Base-by-base conservation (phyloP, 2,329 filamentous ascomycete genomes). In the Thielaviopsis punctulata region DNA sequence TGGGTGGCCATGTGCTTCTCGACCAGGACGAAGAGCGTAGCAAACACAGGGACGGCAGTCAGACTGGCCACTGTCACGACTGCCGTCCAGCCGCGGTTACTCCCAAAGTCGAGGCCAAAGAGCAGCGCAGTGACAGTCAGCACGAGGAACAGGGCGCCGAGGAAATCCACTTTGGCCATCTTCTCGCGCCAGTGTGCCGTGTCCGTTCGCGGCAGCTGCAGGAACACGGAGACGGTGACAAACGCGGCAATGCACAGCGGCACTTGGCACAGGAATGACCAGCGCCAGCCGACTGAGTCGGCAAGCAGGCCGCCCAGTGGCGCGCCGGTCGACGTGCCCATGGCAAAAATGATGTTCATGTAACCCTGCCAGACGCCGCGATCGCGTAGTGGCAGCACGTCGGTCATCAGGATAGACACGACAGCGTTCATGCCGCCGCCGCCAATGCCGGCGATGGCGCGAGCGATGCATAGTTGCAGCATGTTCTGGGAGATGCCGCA, bases 81-180 rank as follows among this genome's bases (percentile, higher is more conserved):
- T 57, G 77, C 78, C 21, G 73, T 72, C 49, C 87, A 76, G 48
- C 86, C 88, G 18, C 41, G 41, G 22, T 23, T 21, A 12, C 19
- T 22, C 52, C 88, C 89, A 56, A 90, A 86, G 61, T 93, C 83
- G 10, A 95, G 76, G 0, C 87, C 89, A 43, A 95, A 78, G 3
- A 95, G 76, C 57, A 94, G 72, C 85, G 94, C 90, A 19, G 93
- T 70, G 0, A 85, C 89, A 19, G 82, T 86, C 43, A 83, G 84
- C 22, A 89, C 75, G 62, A 93, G 77, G 25, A 74, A 65, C 4
- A 73, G 13, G 53, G 69, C 74, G 33, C 75, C 75, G 0, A 69
- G 56, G 76, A 76, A 80, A 63, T 80, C 76, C 45, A 80, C 70
- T 18, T 81, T 80, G 27, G 75, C 71, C 4, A 86, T 66, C 0